Base-by-base conservation (phyloP, 768 basidiomycete genomes). In the Glaciozyma antarctica region DNA sequence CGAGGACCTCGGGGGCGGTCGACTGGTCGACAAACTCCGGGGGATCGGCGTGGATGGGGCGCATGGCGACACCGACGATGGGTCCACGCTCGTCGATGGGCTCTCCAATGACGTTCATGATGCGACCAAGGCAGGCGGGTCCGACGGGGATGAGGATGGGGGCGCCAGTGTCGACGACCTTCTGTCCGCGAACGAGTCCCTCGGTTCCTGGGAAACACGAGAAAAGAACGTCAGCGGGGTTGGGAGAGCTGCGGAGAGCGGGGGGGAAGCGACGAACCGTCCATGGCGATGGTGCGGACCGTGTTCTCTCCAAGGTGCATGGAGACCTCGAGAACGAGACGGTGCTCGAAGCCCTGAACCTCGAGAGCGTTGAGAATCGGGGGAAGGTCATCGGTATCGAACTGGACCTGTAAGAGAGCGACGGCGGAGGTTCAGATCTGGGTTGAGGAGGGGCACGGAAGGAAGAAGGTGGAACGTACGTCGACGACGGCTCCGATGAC, bases 401-500 rank as follows among this genome's bases (percentile, higher is more conserved):
- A 98, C 80, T 97, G 91, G 48, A 68, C 69, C 69, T 70, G 43
- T 32, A 5, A 41, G 30, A 3, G 22, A 26, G 26, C 12, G 13
- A 28, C 22, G 32, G 28, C 15, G 38, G 38, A 12, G 15, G n/a
- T 12, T n/a, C 51, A 54, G 38, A 22, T 16, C 26, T 28, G 34
- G n/a, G 12, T 15, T 19, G 41, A 5, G 49, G 24, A 19, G 52
- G 5, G 53, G 48, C n/a, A 15, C 22, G 6, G 24, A 21, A 43
- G 60, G 22, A 26, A 38, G 12, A 6, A n/a, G n/a, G 49, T n/a
- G 7, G 16, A 19, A 59, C 69, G 44, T 34, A 99, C 95, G 78
- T 99, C 95, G 76, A 99, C 95, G 80, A 99, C 95, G 80, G 95
- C 94, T 88, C 95, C 95, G 79, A 99, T 99, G 83, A 99, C 93